Evolutionary conservation across 2,329 filamentous ascomycete genomes (phyloP).

Genomic region (Neoarthrinium moseri): DNA sequence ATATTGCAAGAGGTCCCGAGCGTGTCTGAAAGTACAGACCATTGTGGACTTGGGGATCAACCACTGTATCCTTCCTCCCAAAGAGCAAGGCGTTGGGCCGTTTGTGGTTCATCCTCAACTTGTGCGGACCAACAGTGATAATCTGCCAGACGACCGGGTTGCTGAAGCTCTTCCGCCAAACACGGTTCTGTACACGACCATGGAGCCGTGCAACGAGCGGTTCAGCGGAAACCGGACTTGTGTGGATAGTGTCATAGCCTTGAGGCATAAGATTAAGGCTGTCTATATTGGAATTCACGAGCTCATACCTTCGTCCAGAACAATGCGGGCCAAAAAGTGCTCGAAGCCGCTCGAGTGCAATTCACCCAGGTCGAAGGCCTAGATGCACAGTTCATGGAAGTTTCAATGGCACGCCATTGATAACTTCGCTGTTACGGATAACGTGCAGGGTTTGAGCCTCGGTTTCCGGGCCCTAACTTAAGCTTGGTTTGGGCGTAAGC

Average conservation of each 20-base stretch:
- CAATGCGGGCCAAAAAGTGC: conserved; percentile 26
- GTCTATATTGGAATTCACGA: conserved; percentile 39
- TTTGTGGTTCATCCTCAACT: background rate
- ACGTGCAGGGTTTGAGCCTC: too few species aligned
- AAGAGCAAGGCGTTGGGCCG: conserved; percentile 16
- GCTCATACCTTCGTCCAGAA: conserved; percentile 32
- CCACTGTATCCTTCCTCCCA: conserved; percentile 15
- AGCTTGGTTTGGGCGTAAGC: too few species aligned
- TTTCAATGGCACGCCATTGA: conserved; percentile 63
- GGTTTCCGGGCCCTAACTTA: too few species aligned
- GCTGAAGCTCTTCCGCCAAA: conserved; percentile 34
- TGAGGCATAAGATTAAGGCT: conserved; percentile 29
- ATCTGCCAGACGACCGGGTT: conserved; percentile 33
- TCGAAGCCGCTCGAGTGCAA: conserved; percentile 21
- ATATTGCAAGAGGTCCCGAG: background rate
- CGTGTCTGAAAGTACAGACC: background rate
- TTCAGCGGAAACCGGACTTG: conserved; percentile 38
- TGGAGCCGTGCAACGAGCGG: conserved; percentile 43
- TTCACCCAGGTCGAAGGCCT: background rate
- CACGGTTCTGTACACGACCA: conserved; percentile 42
- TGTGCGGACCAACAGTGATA: conserved; percentile 32
- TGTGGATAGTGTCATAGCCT: conserved; percentile 31
- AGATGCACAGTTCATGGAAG: conserved; percentile 20
- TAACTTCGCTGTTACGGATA: background rate
- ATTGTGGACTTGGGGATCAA: conserved; percentile 18